Base-by-base conservation (phyloP, 2,329 filamentous ascomycete genomes). In the Diaporthe velutina region DNA sequence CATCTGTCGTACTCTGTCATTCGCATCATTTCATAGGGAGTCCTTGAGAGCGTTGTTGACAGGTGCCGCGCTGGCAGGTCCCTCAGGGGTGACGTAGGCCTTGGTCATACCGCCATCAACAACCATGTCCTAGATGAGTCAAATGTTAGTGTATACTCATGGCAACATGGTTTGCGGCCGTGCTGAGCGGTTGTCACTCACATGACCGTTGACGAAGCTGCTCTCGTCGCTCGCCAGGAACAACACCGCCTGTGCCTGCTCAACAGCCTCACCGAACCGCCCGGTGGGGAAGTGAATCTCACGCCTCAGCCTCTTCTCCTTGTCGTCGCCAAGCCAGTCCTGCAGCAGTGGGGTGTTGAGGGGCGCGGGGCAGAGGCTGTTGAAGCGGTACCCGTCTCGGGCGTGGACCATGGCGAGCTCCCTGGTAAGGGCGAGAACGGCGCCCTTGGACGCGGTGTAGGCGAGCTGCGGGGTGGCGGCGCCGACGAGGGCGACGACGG, bases 61-160 rank as follows among this genome's bases (percentile, higher is more conserved):
- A 4, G 92, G 92, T 7, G 88, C 87, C 15, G 85, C 78, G 0
- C 86, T 78, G 12, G 90, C 81, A 19, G 89, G 86, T 4, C 92
- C 92, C 83, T 93, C 91, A 2, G 92, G 86, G 1, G 92, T 93
- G 38, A 93, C 91, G 83, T 98, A 98, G 58, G 95, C 94, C 89
- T 94, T 98, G 80, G 92, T 96, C 94, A 99, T 95, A 75, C 96
- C 96, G 74, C 97, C 97, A 80, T 99, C 97, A 35, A 98, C 95
- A 6, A 98, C 93, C 86, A 98, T 98, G 82, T 98, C 97, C 75
- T 92, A 68, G 33, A n/a, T 22, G 17, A 52, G 17, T 13, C 38
- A 22, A 19, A 6, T 35, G 67, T 76, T 28, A 76, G 73, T 40
- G 8, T 70, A 25, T 54, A 13, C 25, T 40, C 28, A 1, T 28